A percentile compares a stretch with the other conserved stretches of the same genome.
These are phyloP conservation scores for Pestalotiopsis sp. DNA, from an alignment of 2,329 filamentous ascomycete species.

Conservation along the genomic window DNA sequence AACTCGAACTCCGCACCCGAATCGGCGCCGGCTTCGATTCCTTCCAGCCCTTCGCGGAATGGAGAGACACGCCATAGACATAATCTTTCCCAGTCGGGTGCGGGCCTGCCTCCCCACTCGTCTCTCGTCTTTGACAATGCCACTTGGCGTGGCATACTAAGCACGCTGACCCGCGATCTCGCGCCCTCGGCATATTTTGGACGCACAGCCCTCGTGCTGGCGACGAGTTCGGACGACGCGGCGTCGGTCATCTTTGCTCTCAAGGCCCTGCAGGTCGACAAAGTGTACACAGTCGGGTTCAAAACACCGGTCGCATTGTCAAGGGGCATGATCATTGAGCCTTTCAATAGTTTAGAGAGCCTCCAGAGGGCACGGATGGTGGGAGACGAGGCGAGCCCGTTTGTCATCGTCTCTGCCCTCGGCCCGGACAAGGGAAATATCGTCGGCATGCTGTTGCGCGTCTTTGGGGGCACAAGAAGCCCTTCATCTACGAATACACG, in stretches of 20 bases:
- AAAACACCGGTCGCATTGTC: slow-evolving; percentile 65
- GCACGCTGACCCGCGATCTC: slow-evolving; percentile 78
- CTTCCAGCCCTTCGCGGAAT: slow-evolving; percentile 48
- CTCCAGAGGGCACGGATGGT: slow-evolving; percentile 55
- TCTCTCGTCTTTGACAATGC: slow-evolving; percentile 78
- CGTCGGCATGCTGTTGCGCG: slow-evolving; percentile 75
- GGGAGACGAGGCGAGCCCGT: slow-evolving; percentile 62
- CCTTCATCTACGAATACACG: slow-evolving; percentile 22
- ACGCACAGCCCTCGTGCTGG: slow-evolving; percentile 75
- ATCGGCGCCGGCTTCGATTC: slow-evolving; percentile 48
- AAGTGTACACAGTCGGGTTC: slow-evolving; percentile 86
- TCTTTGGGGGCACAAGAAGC: slow-evolving; percentile 57
- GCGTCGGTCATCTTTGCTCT: slow-evolving; percentile 80
- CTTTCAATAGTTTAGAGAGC: slow-evolving; percentile 75
- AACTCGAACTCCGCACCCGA: slow-evolving; percentile 44
- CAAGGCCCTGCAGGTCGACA: slow-evolving; percentile 72
- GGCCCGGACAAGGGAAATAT: slow-evolving; percentile 78
- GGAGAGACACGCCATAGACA: slow-evolving; percentile 24
- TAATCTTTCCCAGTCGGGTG: slow-evolving; percentile 12
- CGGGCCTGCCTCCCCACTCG: slow-evolving; percentile 49
- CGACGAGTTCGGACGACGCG: slow-evolving; percentile 73
- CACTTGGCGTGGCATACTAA: slow-evolving; percentile 82
- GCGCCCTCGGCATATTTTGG: slow-evolving; percentile 80
- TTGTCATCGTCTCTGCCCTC: slow-evolving; percentile 79
- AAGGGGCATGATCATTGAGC: slow-evolving; percentile 71